phyloP scores from a whole-genome alignment of 139 green algal genomes.

The Chlorella vulgaris region DNA sequence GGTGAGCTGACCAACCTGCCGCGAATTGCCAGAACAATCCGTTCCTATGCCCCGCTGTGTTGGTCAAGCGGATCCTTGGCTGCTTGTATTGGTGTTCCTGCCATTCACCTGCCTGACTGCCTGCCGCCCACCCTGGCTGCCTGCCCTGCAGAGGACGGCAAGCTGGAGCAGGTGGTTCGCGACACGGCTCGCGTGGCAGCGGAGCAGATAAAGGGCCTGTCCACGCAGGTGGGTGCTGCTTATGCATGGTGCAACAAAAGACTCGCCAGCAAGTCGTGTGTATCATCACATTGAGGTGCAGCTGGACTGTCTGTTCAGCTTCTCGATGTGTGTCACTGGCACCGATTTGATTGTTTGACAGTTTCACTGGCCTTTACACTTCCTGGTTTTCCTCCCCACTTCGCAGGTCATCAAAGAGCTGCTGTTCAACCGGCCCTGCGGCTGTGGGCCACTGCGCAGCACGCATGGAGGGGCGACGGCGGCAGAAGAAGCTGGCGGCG shows the following conservation, averaged over 20 bases:
- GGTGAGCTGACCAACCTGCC: constrained; percentile 1
- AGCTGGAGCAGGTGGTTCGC: constrained; percentile 34
- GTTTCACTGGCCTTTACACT: too few species aligned
- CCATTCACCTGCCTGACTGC: too few species aligned
- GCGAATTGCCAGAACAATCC: neutral
- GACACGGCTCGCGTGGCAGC: constrained; percentile 69
- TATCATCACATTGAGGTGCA: neutral
- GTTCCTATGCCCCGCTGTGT: too few species aligned
- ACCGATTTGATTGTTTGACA: too few species aligned
- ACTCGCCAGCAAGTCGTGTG: neutral
- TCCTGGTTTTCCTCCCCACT: too few species aligned
- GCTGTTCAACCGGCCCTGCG: constrained; percentile 63
- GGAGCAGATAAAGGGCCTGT: constrained; percentile 90
- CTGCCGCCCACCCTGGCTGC: constrained; percentile 5
- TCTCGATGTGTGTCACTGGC: too few species aligned
- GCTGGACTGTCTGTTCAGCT: neutral
- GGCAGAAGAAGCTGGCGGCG: neutral
- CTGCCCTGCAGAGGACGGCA: constrained; percentile 33
- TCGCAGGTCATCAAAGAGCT: constrained; percentile 61
- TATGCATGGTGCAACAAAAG: neutral
- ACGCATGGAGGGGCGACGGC: neutral
- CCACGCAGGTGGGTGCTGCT: constrained; percentile 73
- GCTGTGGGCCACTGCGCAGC: constrained; percentile 6
- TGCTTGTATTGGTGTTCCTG: too few species aligned
- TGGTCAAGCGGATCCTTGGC: too few species aligned